Conservation (phyloP, 305 asterid genomes). For the Fraxinus xanthoxyloides region DNA sequence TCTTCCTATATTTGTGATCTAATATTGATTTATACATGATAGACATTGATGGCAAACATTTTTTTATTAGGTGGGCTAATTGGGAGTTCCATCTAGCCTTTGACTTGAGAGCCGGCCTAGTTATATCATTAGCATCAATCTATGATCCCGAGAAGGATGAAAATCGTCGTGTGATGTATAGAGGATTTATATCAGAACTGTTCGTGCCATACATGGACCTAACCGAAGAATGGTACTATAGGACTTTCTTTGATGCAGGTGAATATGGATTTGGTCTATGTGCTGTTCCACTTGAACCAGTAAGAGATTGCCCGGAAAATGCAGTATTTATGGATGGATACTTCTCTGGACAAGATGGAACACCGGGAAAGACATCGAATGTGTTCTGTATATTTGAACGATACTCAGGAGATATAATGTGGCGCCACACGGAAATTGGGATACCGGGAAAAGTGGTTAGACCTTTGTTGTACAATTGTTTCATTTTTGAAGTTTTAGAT, state of each 20-base stretch:
- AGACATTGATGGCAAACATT: background rate
- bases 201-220: constrained; percentile 58
- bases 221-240: constrained; percentile 44
- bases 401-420: constrained; percentile 46
- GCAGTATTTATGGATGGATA: constrained; percentile 46
- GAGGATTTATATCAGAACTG: constrained; percentile 45
- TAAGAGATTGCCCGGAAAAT: constrained; percentile 45
- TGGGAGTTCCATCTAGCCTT: constrained; percentile 51
- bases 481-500: background rate
- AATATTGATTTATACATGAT: background rate
- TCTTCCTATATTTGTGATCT: too few species aligned
- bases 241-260: constrained; percentile 45
- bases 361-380: constrained; percentile 27
- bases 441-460: constrained; percentile 30
- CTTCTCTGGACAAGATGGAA: constrained; percentile 30
- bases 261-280: constrained; percentile 40
- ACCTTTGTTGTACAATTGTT: background rate
- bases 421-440: constrained; percentile 50
- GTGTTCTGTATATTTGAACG: constrained; percentile 52
- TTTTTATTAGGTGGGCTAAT: constrained; percentile 42
- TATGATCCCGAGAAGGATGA: constrained; percentile 34
- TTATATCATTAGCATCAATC: constrained; percentile 45
- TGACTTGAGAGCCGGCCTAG: constrained; percentile 49
- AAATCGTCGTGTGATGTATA: constrained; percentile 41
- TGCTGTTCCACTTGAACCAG: constrained; percentile 39